Conservation (phyloP, 2,329 filamentous ascomycete species). For the Colletotrichum scovillei region DNA sequence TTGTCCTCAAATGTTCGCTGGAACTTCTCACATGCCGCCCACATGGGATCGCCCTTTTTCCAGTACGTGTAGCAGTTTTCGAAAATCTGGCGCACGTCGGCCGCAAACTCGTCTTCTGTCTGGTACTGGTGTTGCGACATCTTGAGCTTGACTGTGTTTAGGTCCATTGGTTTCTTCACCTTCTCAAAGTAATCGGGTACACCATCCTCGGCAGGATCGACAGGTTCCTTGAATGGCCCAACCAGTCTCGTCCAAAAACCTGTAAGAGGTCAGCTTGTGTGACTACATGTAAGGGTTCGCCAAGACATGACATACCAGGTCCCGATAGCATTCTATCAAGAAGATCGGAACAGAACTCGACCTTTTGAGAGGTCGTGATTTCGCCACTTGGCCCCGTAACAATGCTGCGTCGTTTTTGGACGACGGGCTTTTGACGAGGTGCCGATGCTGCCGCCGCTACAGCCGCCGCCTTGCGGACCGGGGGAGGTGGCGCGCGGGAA, state of each 20-base stretch:
- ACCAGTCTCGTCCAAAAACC: constrained; percentile 76
- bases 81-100: constrained; percentile 72
- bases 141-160: constrained; percentile 69
- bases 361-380: constrained; percentile 48
- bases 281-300: not conserved
- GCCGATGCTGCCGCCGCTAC: constrained; percentile 35
- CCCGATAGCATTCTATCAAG: constrained; percentile 71
- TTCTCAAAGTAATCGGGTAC: constrained; percentile 72
- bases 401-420: constrained; percentile 49
- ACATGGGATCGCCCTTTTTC: constrained; percentile 66
- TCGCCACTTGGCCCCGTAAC: constrained; percentile 39
- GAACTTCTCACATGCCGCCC: constrained; percentile 65
- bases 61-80: constrained; percentile 74
- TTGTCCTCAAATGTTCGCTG: constrained; percentile 71
- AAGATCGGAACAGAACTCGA: constrained; percentile 69
- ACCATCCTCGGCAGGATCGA: constrained; percentile 66
- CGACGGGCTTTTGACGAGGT: constrained; percentile 45
- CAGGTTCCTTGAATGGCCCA: constrained; percentile 70
- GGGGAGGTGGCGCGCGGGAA: constrained; percentile 32
- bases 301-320: constrained; percentile 56
- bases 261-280: constrained; percentile 41
- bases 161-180: constrained; percentile 71
- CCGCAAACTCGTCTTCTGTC: constrained; percentile 63
- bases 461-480: constrained; percentile 42
- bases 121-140: constrained; percentile 66